Percentiles rank a stretch among this genome's conserved stretches.
Evolutionary conservation across 257 asterid genomes (phyloP).

Genomic region (Lycium ferocissimum): DNA sequence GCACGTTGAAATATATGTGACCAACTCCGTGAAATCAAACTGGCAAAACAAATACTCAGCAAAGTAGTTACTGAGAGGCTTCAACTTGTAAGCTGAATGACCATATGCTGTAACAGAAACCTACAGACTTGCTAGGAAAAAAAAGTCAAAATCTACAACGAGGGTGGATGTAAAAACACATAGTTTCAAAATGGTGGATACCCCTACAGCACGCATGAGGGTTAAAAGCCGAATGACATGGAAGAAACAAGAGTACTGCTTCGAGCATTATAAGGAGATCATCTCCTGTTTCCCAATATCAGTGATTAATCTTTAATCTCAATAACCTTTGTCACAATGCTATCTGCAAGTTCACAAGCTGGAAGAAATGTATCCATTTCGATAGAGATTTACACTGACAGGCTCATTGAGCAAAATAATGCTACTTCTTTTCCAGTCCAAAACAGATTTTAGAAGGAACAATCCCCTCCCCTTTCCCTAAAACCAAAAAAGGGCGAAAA

Average conservation of each 20-base stretch:
- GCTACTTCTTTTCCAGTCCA: background rate
- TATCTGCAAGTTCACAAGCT: background rate
- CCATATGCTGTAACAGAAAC: background rate
- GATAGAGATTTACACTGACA: background rate
- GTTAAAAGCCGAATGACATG: background rate
- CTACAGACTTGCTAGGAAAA: background rate
- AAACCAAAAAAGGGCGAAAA: background rate
- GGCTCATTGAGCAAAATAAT: background rate
- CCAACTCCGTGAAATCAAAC: background rate
- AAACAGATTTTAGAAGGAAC: background rate
- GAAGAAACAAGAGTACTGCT: background rate
- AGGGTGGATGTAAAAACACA: background rate
- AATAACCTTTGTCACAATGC: background rate
- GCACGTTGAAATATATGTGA: background rate
- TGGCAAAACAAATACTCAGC: background rate
- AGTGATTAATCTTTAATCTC: background rate
- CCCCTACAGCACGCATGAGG: background rate
- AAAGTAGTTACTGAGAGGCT: slow-evolving; percentile 1
- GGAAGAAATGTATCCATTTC: background rate
- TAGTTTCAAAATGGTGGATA: background rate
- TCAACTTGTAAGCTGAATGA: background rate
- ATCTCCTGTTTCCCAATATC: background rate
- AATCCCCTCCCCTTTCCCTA: background rate
- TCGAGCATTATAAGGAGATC: background rate
- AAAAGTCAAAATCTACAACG: background rate